These are phyloP conservation scores for Aspergillus udagawae DNA, from an alignment of 2,329 filamentous ascomycete genomes.

Conservation along the genomic window DNA sequence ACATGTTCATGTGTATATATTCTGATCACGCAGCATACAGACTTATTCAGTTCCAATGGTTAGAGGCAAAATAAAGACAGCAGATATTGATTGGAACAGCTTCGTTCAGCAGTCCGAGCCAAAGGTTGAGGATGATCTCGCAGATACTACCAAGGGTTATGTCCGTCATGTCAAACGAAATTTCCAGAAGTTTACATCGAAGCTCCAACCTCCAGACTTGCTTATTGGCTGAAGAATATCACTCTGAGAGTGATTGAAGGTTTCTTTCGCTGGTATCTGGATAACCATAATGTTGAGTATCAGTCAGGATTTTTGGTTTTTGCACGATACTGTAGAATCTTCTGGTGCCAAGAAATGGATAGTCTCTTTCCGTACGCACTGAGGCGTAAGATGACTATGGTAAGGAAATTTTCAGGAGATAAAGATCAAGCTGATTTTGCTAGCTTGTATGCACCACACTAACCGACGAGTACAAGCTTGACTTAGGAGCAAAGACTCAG, in stretches of 20 bases:
- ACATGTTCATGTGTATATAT: no score
- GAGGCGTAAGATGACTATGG: constrained; percentile 10
- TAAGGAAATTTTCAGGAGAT: constrained; percentile 1
- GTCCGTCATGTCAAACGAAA: constrained; percentile 3
- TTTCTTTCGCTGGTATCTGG: constrained; percentile 13
- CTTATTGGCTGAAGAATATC: constrained; percentile 9
- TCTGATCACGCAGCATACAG: background rate
- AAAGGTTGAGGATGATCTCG: constrained; percentile 1
- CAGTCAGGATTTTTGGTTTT: constrained; percentile 11
- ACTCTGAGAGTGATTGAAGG: constrained; percentile 9
- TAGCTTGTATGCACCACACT: constrained; percentile 14
- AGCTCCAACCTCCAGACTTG: constrained; percentile 3
- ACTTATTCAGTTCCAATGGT: background rate
- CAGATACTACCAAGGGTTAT: background rate
- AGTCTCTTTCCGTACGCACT: constrained; percentile 9
- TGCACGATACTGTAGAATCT: constrained; percentile 12
- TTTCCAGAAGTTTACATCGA: constrained; percentile 5
- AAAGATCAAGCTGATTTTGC: constrained; percentile 2
- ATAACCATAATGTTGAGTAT: constrained; percentile 5
- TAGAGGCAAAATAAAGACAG: constrained; percentile 1
- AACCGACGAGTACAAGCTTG: constrained; percentile 13
- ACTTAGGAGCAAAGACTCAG: constrained; percentile 10
- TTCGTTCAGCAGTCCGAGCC: constrained; percentile 9
- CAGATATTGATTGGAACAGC: constrained; percentile 5
- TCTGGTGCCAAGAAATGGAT: constrained; percentile 12